Percentiles rank a stretch among this genome's conserved stretches.
These are phyloP conservation scores for Rhizopogon vesiculosus DNA, from an alignment of 768 basidiomycete species.

Conservation along the genomic window DNA sequence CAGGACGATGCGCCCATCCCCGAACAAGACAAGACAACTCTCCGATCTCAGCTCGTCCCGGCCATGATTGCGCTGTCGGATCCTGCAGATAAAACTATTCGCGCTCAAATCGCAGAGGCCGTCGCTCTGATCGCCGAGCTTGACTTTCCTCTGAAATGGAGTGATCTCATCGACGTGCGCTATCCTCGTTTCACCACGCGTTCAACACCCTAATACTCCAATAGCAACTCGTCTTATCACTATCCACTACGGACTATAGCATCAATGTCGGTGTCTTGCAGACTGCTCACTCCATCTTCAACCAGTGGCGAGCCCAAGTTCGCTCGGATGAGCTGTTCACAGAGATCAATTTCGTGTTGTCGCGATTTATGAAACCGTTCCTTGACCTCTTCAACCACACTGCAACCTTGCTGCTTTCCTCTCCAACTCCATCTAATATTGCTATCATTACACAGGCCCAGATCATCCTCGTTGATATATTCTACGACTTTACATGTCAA, in stretches of 20 bases:
- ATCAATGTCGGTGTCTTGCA: constrained; percentile 88
- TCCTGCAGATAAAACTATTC: constrained; percentile 64
- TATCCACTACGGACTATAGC: constrained; percentile 77
- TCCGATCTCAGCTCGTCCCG: constrained; percentile 78
- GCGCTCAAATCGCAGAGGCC: constrained; percentile 88
- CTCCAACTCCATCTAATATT: constrained; percentile 33
- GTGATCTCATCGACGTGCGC: constrained; percentile 85
- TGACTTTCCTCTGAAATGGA: constrained; percentile 91
- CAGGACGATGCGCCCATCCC: constrained; percentile 72
- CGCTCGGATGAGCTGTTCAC: constrained; percentile 83
- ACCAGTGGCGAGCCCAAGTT: constrained; percentile 87
- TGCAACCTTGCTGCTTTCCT: constrained; percentile 43
- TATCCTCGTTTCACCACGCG: background rate
- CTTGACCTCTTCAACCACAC: constrained; percentile 77
- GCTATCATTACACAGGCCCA: constrained; percentile 65
- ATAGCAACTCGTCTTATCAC: constrained; percentile 84
- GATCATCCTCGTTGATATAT: constrained; percentile 79
- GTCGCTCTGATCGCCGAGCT: constrained; percentile 87
- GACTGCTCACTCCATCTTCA: constrained; percentile 95
- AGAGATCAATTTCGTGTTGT: constrained; percentile 88
- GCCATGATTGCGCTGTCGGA: constrained; percentile 86
- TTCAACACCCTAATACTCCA: background rate
- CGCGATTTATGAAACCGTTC: constrained; percentile 80
- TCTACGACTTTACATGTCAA: constrained; percentile 91
- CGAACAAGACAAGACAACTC: constrained; percentile 63